phyloP scores from a whole-genome alignment of 805 yeast species.

The Grigorovia yakushimaensis region DNA sequence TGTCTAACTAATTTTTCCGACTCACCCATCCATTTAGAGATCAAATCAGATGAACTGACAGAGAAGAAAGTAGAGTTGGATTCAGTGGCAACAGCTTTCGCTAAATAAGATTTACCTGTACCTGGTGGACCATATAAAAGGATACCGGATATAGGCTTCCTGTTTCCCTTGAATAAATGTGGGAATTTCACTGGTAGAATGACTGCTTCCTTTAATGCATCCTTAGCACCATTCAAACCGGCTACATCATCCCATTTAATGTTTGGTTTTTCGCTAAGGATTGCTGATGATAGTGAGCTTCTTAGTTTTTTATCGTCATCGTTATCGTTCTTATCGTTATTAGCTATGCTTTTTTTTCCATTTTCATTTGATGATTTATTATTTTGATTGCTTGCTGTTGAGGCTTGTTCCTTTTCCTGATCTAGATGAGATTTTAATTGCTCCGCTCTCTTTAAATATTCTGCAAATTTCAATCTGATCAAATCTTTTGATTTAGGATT shows the following conservation, averaged over 20 bases:
- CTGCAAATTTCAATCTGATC: constrained; percentile 80
- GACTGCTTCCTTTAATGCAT: constrained; percentile 94
- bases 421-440: constrained; percentile 84
- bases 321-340: constrained; percentile 54
- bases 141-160: constrained; percentile 89
- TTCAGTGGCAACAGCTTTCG: constrained; percentile 98
- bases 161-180: constrained; percentile 85
- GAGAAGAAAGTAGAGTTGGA: constrained; percentile 96
- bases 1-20: constrained; percentile 93
- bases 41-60: constrained; percentile 91
- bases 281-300: constrained; percentile 87
- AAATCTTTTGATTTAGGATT: constrained; percentile 82
- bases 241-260: constrained; percentile 94
- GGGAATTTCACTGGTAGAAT: constrained; percentile 94
- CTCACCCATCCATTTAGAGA: constrained; percentile 99
- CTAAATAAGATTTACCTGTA: constrained; percentile 93
- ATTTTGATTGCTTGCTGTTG: no score
- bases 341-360: constrained; percentile 34
- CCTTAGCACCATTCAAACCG: constrained; percentile 90
- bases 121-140: constrained; percentile 91
- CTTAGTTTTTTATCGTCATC: constrained; percentile 81
- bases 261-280: constrained; percentile 83
- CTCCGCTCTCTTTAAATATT: constrained; percentile 87
- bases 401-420: constrained; percentile 50
- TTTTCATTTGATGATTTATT: constrained; percentile 29